Evolutionary conservation across 257 asterid genomes (phyloP), one percentile per base, ranked within the genome.

Genomic region (Solanum pennellii): DNA sequence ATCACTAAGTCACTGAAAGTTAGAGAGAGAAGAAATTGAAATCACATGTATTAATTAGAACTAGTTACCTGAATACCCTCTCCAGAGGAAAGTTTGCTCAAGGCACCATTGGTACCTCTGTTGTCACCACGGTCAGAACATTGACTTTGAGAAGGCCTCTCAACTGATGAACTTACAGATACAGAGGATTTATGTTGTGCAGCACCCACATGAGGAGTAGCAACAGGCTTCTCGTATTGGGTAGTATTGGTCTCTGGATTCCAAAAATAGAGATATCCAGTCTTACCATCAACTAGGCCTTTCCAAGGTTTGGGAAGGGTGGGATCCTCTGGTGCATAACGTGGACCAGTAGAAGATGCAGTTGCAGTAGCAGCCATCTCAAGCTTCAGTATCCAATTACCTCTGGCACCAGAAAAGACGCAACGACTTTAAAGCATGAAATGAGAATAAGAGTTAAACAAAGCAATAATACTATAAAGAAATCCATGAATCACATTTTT

Each of bases 271-370:
- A 97, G 90, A 91, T 95, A 96, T 77, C 98, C 98, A 90, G 99
- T 97, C 89, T 91, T 96, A 33, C 92, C 95, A 90, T 97, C 99
- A 85, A 97, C 95, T 59, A 97, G 91, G 45, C 98, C 99, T 91
- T 86, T 94, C 99, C 99, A 97, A 37, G 99, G 99, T 88, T 93
- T 97, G n/a, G 99, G 99, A 86, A 97, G 98, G 86, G 95, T 89
- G 52, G 99, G 95, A 88, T 97, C 99, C 90, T 96, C 99, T 7
- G 99, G 99, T 15, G 99, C 99, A 87, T 93, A 97, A 3, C 94
- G 92, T 39, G 94, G 87, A 62, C 93, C 92, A 88, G 91, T 44
- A 72, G 93, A 84, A 18, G 93, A 80, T 79, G 90, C 90, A 75
- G 94, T 62, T 75, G 92, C 96, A 86, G 97, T 59, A 62, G 97